Evolutionary conservation across 2,329 filamentous ascomycete genomes (phyloP).

Genomic region (Amylocarpus encephaloides): DNA sequence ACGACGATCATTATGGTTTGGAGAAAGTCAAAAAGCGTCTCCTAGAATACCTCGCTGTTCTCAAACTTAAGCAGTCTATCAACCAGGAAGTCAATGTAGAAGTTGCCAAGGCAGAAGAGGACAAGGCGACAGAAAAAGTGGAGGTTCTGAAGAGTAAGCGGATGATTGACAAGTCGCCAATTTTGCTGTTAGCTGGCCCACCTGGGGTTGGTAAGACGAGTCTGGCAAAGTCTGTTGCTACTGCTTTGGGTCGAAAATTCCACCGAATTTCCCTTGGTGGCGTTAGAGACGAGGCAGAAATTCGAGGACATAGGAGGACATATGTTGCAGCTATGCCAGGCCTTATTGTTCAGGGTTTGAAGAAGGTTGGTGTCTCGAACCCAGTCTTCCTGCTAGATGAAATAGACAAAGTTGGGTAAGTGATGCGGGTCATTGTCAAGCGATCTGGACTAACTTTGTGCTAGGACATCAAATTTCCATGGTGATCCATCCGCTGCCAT

Average conservation of each 20-base stretch:
- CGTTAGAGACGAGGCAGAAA: slow-evolving; percentile 93
- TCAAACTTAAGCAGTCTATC: slow-evolving; percentile 86
- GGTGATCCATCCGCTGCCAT: slow-evolving; percentile 95
- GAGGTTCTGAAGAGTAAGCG: slow-evolving; percentile 73
- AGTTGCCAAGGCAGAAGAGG: slow-evolving; percentile 60
- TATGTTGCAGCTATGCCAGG: slow-evolving; percentile 99
- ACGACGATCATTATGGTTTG: slow-evolving; percentile 92
- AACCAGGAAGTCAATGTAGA: slow-evolving; percentile 78
- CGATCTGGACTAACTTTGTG: slow-evolving; percentile 4
- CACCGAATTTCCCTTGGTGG: slow-evolving; percentile 95
- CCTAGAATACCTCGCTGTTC: slow-evolving; percentile 91
- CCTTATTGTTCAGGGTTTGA: slow-evolving; percentile 83
- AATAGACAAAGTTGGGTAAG: slow-evolving; percentile 80
- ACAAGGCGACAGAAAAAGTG: slow-evolving; percentile 51
- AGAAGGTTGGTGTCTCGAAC: slow-evolving; percentile 93
- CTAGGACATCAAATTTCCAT: slow-evolving; percentile 74
- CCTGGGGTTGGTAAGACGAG: slow-evolving; percentile 96
- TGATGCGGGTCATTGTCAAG: slow-evolving; percentile 1
- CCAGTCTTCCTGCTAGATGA: slow-evolving; percentile 94
- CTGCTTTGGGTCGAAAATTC: slow-evolving; percentile 88
- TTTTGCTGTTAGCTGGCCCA: slow-evolving; percentile 85
- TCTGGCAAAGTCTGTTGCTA: slow-evolving; percentile 85
- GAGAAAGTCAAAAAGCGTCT: slow-evolving; percentile 97
- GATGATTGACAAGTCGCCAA: slow-evolving; percentile 92
- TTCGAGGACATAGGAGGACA: slow-evolving; percentile 86